These are phyloP conservation scores for Hygrophila difformis DNA, from an alignment of 257 asterid species.

Conservation along the genomic window DNA sequence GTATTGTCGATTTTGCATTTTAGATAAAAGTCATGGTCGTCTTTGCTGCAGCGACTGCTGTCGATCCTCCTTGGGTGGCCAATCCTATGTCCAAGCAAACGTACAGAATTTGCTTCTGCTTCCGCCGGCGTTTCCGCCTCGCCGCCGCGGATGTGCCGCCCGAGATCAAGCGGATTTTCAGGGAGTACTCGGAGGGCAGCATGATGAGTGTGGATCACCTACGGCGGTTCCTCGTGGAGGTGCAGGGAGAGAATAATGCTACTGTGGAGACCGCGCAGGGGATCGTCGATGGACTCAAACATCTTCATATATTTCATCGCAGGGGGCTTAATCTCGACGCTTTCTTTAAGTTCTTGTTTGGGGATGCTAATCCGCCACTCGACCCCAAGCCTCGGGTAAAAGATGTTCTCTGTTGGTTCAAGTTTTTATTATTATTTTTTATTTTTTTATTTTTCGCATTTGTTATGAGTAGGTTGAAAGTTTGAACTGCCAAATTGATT, in stretches of 20 bases:
- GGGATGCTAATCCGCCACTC: slow-evolving; percentile 50
- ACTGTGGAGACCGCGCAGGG: slow-evolving; percentile 50
- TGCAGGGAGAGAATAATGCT: slow-evolving; percentile 49
- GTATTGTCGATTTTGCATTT: no score
- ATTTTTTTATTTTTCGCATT: no score
- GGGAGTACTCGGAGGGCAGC: slow-evolving; percentile 40
- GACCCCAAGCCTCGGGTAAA: slow-evolving; percentile 47
- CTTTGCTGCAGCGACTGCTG: no score
- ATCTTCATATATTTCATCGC: slow-evolving; percentile 39
- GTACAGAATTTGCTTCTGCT: slow-evolving; percentile 66
- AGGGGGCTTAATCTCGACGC: slow-evolving; percentile 34
- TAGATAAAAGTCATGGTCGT: no score
- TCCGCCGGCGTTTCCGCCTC: slow-evolving; percentile 54
- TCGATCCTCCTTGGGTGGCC: no score
- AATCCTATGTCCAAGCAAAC: slow-evolving; percentile 69
- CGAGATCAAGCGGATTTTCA: slow-evolving; percentile 37
- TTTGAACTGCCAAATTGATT: no score
- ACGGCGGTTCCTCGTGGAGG: slow-evolving; percentile 50
- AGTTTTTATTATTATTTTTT: no score
- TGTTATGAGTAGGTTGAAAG: no score
- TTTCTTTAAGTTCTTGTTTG: slow-evolving; percentile 50
- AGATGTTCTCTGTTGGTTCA: no score
- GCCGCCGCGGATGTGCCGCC: slow-evolving; percentile 58
- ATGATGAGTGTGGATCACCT: slow-evolving; percentile 38
- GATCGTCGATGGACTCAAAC: slow-evolving; percentile 35